A percentile compares a stretch with the other conserved stretches of the same genome.
phyloP scores from a whole-genome alignment of 164 flowering plant species.

The Pachysandra terminalis region DNA sequence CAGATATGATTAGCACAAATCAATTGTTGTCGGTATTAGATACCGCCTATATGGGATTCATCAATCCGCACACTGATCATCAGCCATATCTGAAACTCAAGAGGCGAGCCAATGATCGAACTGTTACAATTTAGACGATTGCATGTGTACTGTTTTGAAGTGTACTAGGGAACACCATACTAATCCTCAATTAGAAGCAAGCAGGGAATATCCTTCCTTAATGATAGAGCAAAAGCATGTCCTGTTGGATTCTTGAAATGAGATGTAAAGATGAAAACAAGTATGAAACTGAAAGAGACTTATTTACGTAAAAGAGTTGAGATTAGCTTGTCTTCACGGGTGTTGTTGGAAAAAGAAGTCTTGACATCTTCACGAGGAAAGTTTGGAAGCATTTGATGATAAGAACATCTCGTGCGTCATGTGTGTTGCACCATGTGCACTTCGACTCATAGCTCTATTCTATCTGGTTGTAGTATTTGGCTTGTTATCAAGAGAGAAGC shows the following conservation, averaged over 20 bases:
- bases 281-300: too few species aligned
- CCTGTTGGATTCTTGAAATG: neutral
- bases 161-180: neutral
- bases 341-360: neutral
- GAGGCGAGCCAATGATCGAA: neutral
- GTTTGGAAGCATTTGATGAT: neutral
- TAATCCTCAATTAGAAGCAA: neutral
- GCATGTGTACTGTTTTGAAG: neutral
- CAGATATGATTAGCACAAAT: too few species aligned
- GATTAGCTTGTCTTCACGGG: conserved; percentile 2
- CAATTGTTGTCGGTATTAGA: too few species aligned
- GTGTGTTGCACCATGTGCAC: too few species aligned
- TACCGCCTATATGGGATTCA: neutral
- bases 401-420: neutral
- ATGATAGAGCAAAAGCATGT: neutral
- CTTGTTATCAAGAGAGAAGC: too few species aligned
- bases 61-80: neutral
- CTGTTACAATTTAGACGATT: too few species aligned
- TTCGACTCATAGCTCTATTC: too few species aligned
- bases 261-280: too few species aligned
- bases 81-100: neutral
- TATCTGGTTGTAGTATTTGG: too few species aligned
- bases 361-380: neutral
- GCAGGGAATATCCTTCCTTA: neutral
- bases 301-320: too few species aligned